Conservation (phyloP, 2,329 filamentous ascomycete species). For the Stylonectria norvegica region DNA sequence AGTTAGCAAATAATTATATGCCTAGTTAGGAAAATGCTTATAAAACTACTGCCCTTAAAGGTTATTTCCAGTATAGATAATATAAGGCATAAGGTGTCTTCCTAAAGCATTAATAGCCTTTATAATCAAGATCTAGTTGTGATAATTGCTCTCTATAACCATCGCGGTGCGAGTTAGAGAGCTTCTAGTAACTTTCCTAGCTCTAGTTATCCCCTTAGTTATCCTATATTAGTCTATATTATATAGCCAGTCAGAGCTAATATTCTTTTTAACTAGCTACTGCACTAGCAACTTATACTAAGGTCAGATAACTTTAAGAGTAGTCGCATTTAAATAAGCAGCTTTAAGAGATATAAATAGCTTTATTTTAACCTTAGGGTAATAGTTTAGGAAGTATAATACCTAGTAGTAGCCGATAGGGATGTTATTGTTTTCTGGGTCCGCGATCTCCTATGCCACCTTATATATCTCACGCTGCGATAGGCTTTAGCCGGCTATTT, state of each 20-base stretch:
- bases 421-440: neutral
- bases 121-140: conserved; percentile 1
- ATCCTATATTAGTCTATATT: too few species aligned
- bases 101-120: conserved; percentile 1
- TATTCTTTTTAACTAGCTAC: too few species aligned
- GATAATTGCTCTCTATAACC: neutral
- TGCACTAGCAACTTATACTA: too few species aligned
- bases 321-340: conserved; percentile 1
- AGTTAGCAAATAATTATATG: neutral
- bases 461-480: too few species aligned
- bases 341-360: conserved; percentile 1
- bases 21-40: neutral
- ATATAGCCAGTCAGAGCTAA: too few species aligned
- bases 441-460: too few species aligned
- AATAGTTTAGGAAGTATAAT: neutral
- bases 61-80: neutral
- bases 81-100: neutral
- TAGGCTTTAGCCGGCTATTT: too few species aligned
- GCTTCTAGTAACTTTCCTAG: conserved; percentile 1
- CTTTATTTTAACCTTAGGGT: neutral
- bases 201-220: too few species aligned
- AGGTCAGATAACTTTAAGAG: neutral
- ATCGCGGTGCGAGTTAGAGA: neutral
- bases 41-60: conserved; percentile 1
- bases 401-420: neutral